A percentile compares a stretch with the other conserved stretches of the same genome.
phyloP scores from a whole-genome alignment of 352 stramenopile genomes.

The Pythium aristosporum region DNA sequence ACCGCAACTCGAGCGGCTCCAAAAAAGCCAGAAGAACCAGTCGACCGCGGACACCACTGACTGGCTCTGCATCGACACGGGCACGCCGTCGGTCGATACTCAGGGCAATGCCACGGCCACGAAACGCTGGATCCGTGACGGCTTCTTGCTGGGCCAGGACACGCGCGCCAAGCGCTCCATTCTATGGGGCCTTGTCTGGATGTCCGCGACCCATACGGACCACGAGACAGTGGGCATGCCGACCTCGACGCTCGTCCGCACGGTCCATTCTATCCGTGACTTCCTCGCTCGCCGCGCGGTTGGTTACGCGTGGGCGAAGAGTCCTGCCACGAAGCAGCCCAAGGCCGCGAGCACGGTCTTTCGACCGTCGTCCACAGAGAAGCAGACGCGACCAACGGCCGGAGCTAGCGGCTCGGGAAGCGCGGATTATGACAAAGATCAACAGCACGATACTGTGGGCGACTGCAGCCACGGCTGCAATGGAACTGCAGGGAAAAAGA shows the following conservation, averaged over 20 bases:
- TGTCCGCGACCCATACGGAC: constrained; percentile 8
- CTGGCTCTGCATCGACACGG: constrained; percentile 23
- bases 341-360: background rate
- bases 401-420: background rate
- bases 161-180: background rate
- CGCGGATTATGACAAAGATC: background rate
- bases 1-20: background rate
- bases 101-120: background rate
- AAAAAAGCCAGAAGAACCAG: background rate
- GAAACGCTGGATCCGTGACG: constrained; percentile 6
- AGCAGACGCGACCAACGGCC: background rate
- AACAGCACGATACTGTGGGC: background rate
- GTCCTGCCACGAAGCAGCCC: background rate
- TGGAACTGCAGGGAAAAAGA: background rate
- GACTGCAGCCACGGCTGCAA: background rate
- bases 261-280: constrained; percentile 2
- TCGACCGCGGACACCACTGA: background rate
- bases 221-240: constrained; percentile 1
- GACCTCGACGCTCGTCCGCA: constrained; percentile 14
- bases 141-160: constrained; percentile 19
- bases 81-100: background rate
- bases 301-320: constrained; percentile 4
- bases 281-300: background rate
- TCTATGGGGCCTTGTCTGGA: constrained; percentile 22
- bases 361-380: background rate